Evolutionary conservation across 2,329 filamentous ascomycete genomes (phyloP).

Genomic region (Cyphellophora attinorum): DNA sequence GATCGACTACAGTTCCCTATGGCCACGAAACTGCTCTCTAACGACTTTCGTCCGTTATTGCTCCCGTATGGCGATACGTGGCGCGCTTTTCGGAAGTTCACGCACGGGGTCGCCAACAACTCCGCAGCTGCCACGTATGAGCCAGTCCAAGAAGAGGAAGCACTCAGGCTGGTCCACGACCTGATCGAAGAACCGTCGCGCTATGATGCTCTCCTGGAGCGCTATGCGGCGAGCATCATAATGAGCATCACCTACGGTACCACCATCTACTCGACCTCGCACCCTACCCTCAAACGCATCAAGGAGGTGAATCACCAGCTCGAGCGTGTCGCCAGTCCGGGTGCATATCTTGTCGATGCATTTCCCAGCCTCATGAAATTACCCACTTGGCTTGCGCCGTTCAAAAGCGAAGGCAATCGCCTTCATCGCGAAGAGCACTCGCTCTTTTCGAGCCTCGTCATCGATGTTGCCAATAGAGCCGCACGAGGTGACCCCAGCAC

Average conservation of each 20-base stretch:
- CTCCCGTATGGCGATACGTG: too few species aligned
- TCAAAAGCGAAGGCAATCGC: slow-evolving; percentile 20
- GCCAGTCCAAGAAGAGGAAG: slow-evolving; percentile 24
- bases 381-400: slow-evolving; percentile 21
- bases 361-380: slow-evolving; percentile 22
- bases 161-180: slow-evolving; percentile 20
- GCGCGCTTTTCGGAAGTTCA: too few species aligned
- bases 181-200: slow-evolving; percentile 21
- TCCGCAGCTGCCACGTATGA: slow-evolving; percentile 24
- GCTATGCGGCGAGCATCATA: slow-evolving; percentile 29
- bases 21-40: slow-evolving; percentile 24
- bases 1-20: slow-evolving; percentile 27
- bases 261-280: slow-evolving; percentile 23
- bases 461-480: too few species aligned
- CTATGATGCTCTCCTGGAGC: slow-evolving; percentile 27
- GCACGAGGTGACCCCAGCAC: too few species aligned
- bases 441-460: too few species aligned
- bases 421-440: slow-evolving; percentile 20
- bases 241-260: slow-evolving; percentile 29
- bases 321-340: slow-evolving; percentile 27
- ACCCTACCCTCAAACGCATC: slow-evolving; percentile 22
- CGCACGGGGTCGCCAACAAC: too few species aligned
- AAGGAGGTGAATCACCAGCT: slow-evolving; percentile 25
- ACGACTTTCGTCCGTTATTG: slow-evolving; percentile 20
- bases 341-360: slow-evolving; percentile 26